Conservation (phyloP, 768 basidiomycete genomes). For the Pulveroboletus sp. region DNA sequence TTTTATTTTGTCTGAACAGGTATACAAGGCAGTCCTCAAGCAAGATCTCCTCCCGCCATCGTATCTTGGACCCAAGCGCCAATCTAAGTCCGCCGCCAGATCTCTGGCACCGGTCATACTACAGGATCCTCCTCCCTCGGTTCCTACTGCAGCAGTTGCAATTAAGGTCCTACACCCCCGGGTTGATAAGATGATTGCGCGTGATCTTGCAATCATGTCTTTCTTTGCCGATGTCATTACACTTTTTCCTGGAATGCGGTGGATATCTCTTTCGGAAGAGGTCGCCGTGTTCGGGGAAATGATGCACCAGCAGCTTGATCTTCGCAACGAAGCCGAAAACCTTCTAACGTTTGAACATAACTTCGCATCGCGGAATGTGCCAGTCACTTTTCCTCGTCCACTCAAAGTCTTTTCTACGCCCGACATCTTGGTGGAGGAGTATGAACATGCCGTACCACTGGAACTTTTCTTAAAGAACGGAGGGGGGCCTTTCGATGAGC, state of each 20-base stretch:
- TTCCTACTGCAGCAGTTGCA: slow-evolving; percentile 85
- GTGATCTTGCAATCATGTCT: slow-evolving; percentile 93
- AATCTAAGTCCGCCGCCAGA: slow-evolving; percentile 41
- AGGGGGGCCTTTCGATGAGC: slow-evolving; percentile 86
- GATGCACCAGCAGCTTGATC: slow-evolving; percentile 94
- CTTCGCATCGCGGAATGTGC: slow-evolving; percentile 73
- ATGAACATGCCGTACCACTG: slow-evolving; percentile 85
- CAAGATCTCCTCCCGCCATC: slow-evolving; percentile 81
- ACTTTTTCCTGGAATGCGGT: slow-evolving; percentile 87
- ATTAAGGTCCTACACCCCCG: slow-evolving; percentile 94
- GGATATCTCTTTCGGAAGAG: slow-evolving; percentile 95
- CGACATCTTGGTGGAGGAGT: slow-evolving; percentile 89
- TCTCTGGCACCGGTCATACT: slow-evolving; percentile 49
- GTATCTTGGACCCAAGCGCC: slow-evolving; percentile 73
- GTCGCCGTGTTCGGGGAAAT: slow-evolving; percentile 91
- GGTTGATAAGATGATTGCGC: slow-evolving; percentile 73
- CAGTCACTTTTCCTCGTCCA: slow-evolving; percentile 88
- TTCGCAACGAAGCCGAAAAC: slow-evolving; percentile 88
- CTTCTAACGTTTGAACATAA: slow-evolving; percentile 80
- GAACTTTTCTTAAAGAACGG: slow-evolving; percentile 86
- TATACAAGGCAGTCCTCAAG: slow-evolving; percentile 85
- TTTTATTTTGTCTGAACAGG: slow-evolving; percentile 39
- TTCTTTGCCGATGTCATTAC: slow-evolving; percentile 83
- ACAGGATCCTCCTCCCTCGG: slow-evolving; percentile 58
- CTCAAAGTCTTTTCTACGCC: slow-evolving; percentile 75